These are phyloP conservation scores for Phytopythium helicoides DNA, from an alignment of 352 stramenopile species.

Conservation along the genomic window DNA sequence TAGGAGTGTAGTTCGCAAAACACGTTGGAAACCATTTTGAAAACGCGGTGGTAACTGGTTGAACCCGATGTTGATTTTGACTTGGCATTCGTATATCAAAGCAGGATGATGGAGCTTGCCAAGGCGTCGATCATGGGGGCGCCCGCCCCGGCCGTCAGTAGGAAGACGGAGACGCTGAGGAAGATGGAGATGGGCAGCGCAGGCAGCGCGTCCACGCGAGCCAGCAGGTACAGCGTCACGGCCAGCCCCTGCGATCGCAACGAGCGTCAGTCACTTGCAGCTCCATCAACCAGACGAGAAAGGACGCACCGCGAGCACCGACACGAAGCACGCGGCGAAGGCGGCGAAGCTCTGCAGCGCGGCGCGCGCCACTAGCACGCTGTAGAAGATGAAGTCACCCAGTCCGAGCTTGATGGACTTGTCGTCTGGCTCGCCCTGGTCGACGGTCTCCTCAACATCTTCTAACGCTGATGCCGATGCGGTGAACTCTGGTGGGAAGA, in stretches of 20 bases:
- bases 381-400: conserved; percentile 99
- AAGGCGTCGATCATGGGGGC: conserved; percentile 35
- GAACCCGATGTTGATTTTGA: background rate
- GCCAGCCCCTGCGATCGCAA: conserved; percentile 70
- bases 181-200: conserved; percentile 97
- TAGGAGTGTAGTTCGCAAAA: too few relatives aligned
- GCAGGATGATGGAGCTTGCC: background rate
- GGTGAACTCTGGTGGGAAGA: conserved; percentile 23
- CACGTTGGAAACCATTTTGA: too few relatives aligned
- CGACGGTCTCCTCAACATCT: conserved; percentile 19
- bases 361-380: conserved; percentile 93
- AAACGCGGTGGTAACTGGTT: background rate
- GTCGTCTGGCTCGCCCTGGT: conserved; percentile 28
- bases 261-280: too few relatives aligned
- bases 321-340: conserved; percentile 91
- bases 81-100: too few relatives aligned
- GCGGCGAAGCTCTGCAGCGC: conserved; percentile 90
- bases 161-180: conserved; percentile 50
- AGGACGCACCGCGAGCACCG: conserved; percentile 83
- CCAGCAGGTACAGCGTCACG: conserved; percentile 92
- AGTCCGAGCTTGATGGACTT: conserved; percentile 89
- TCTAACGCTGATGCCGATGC: conserved; percentile 17
- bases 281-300: background rate
- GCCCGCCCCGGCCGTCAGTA: conserved; percentile 32
- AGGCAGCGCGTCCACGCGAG: conserved; percentile 91